These are phyloP conservation scores for Fulvia fulva DNA, from an alignment of 2,329 filamentous ascomycete genomes.

Conservation along the genomic window DNA sequence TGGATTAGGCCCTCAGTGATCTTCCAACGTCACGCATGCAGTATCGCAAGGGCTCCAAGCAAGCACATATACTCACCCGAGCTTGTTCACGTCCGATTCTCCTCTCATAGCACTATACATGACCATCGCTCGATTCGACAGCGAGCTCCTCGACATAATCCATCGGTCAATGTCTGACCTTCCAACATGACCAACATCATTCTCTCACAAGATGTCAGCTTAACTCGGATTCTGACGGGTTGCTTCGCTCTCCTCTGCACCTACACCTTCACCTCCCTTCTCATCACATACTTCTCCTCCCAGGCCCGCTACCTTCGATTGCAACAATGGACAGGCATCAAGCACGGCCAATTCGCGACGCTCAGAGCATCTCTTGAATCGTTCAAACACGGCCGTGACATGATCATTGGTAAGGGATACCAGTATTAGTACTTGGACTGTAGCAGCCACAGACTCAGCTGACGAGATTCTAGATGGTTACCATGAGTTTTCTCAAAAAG, in stretches of 20 bases:
- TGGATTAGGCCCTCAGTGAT: not conserved
- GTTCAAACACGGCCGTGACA: not conserved
- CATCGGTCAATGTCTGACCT: not conserved
- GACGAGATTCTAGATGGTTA: conserved; percentile 1
- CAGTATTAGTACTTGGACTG: not conserved
- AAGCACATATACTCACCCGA: too few species aligned
- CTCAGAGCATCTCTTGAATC: not conserved
- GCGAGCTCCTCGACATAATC: not conserved
- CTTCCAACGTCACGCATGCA: too few species aligned
- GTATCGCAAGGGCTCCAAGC: too few species aligned
- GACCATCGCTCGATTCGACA: not conserved
- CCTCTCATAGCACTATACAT: not conserved
- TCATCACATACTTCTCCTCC: not conserved
- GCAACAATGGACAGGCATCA: not conserved
- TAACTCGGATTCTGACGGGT: not conserved
- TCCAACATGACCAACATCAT: not conserved
- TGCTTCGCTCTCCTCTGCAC: not conserved
- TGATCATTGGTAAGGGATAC: not conserved
- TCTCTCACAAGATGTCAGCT: not conserved
- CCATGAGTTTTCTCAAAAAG: not conserved
- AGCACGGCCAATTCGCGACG: not conserved
- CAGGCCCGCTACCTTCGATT: not conserved
- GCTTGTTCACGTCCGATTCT: too few species aligned
- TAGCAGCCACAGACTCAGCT: too few species aligned
- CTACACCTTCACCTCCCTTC: not conserved